Percentiles rank a stretch among this genome's conserved stretches.
These are phyloP conservation scores for Taxillus chinensis DNA, from an alignment of 164 flowering plant genomes.

Conservation along the genomic window DNA sequence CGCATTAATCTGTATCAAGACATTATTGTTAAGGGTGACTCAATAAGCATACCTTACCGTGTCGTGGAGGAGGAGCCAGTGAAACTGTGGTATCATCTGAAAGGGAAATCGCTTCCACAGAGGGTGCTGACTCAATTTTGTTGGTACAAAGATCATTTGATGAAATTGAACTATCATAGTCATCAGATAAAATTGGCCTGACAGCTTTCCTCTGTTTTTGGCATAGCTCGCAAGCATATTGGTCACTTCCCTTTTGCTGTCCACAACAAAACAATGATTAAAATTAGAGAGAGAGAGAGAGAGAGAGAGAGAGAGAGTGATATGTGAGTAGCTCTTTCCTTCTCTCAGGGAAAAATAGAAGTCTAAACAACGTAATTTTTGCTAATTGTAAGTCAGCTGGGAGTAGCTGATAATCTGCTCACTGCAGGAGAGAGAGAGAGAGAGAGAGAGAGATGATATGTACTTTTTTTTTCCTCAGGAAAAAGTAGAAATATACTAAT, in stretches of 20 bases:
- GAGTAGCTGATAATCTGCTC: background rate
- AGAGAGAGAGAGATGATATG: too few relatives aligned
- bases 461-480: too few relatives aligned
- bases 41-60: slow-evolving; percentile 59
- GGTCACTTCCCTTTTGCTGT: slow-evolving; percentile 22
- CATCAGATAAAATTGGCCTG: slow-evolving; percentile 7
- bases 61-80: slow-evolving; percentile 9
- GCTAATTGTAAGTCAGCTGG: too few relatives aligned
- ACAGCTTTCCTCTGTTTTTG: slow-evolving; percentile 43
- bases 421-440: background rate
- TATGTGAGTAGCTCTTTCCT: background rate
- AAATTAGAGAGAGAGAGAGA: background rate
- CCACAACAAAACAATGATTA: background rate
- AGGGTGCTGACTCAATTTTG: slow-evolving; percentile 3
- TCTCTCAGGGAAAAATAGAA: too few relatives aligned
- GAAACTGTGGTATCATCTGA: slow-evolving; percentile 7
- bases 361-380: too few relatives aligned
- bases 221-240: slow-evolving; percentile 75
- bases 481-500: too few relatives aligned
- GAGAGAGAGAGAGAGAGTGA: too few relatives aligned
- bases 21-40: background rate
- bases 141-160: background rate
- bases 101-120: slow-evolving; percentile 14
- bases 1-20: too few relatives aligned
- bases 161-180: slow-evolving; percentile 3